These are phyloP conservation scores for Westerdykella sp. DNA, from an alignment of 2,329 filamentous ascomycete species.

Conservation along the genomic window DNA sequence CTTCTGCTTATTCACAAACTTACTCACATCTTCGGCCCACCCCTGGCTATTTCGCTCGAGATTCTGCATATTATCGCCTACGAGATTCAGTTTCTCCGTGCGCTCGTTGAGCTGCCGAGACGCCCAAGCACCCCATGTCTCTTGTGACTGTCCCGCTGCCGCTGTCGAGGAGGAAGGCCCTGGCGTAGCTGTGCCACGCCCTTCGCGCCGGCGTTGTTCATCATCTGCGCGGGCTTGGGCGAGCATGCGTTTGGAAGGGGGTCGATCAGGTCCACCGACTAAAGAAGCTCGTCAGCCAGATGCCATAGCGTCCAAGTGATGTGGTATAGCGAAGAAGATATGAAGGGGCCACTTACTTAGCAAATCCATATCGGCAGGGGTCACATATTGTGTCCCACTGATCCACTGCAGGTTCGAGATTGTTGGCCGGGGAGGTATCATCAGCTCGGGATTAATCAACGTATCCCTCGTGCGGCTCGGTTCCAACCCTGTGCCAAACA, in stretches of 20 bases:
- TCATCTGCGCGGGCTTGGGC: conserved; percentile 72
- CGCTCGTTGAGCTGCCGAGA: conserved; percentile 81
- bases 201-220: conserved; percentile 45
- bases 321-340: not conserved
- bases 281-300: not conserved
- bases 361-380: conserved; percentile 78
- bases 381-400: conserved; percentile 85
- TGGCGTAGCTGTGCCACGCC: conserved; percentile 33
- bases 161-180: conserved; percentile 28
- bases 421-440: conserved; percentile 74
- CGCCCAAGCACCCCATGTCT: conserved; percentile 70
- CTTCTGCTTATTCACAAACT: conserved; percentile 84
- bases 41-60: conserved; percentile 73
- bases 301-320: not conserved
- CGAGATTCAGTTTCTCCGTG: conserved; percentile 77
- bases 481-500: conserved; percentile 69
- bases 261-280: conserved; percentile 80
- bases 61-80: conserved; percentile 78
- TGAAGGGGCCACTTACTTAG: conserved; percentile 48
- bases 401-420: conserved; percentile 98
- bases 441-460: conserved; percentile 69
- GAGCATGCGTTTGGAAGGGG: conserved; percentile 81
- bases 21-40: conserved; percentile 83
- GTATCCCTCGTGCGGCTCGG: conserved; percentile 58
- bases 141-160: conserved; percentile 21